These are phyloP conservation scores for Gaeumannomyces sp. DNA, from an alignment of 2,329 filamentous ascomycete genomes.

Conservation along the genomic window DNA sequence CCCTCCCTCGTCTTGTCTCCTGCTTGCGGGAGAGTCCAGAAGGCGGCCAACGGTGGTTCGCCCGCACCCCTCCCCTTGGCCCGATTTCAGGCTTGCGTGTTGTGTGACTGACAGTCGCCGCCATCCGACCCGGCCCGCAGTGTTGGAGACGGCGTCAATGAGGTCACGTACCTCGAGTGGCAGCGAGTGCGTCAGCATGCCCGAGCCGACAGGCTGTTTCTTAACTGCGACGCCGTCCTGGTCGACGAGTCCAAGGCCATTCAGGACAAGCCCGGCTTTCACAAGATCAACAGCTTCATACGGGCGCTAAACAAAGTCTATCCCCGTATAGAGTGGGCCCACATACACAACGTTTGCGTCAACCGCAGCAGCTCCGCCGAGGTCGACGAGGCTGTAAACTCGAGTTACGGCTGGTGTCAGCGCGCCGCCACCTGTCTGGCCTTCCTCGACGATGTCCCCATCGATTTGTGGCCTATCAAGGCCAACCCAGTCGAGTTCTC, in stretches of 20 bases:
- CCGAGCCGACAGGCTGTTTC: not conserved
- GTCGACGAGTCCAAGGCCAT: not conserved
- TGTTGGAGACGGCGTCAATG: not conserved
- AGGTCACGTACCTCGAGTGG: not conserved
- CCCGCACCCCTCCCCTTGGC: not conserved
- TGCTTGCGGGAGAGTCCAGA: no score
- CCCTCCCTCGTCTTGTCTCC: no score
- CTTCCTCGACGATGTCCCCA: constrained; percentile 3
- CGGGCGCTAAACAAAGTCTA: not conserved
- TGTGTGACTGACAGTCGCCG: not conserved
- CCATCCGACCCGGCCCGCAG: not conserved
- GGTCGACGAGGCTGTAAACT: not conserved
- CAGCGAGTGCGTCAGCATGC: not conserved
- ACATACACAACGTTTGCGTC: not conserved
- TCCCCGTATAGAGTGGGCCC: not conserved
- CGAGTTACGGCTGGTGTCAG: not conserved
- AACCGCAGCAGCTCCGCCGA: not conserved
- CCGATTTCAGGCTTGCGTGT: not conserved
- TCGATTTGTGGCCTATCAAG: not conserved
- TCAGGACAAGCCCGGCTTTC: not conserved
- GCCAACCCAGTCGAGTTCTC: not conserved
- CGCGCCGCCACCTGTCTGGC: not conserved
- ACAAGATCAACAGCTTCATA: not conserved
- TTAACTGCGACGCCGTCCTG: not conserved
- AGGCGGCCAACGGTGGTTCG: not conserved